phyloP scores from a whole-genome alignment of 208 protist genomes.

The Acanthamoeba lenticulata region DNA sequence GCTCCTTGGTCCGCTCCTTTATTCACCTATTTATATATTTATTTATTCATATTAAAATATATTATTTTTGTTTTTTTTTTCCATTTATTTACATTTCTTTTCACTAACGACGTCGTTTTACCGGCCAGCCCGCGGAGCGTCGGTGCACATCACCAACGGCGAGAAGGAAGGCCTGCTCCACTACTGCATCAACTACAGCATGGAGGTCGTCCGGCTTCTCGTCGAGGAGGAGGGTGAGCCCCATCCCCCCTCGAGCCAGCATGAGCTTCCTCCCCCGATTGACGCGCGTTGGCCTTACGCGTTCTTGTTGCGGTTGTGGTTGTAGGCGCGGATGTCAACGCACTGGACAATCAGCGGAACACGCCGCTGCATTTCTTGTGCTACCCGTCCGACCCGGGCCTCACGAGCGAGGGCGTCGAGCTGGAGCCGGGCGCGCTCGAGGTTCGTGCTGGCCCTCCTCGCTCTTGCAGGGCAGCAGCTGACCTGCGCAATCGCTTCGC shows the following conservation, averaged over 20 bases:
- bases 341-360: background rate
- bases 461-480: background rate
- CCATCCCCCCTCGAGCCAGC: background rate
- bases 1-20: too few relatives aligned
- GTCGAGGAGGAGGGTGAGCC: background rate
- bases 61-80: too few relatives aligned
- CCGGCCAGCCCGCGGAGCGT: background rate
- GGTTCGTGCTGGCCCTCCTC: background rate
- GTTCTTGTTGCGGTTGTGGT: background rate
- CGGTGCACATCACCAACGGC: background rate
- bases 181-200: background rate
- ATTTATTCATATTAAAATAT: too few relatives aligned
- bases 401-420: background rate
- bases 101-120: too few relatives aligned
- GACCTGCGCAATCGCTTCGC: background rate
- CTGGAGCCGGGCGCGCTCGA: background rate
- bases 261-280: background rate
- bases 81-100: background rate
- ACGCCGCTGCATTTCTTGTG: slow-evolving; percentile 9
- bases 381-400: background rate
- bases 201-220: background rate
- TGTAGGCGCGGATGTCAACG: background rate
- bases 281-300: background rate
- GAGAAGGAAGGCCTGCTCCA: background rate
- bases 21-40: too few relatives aligned